phyloP scores from a whole-genome alignment of 768 basidiomycete species.

The Dentipellis sp. region DNA sequence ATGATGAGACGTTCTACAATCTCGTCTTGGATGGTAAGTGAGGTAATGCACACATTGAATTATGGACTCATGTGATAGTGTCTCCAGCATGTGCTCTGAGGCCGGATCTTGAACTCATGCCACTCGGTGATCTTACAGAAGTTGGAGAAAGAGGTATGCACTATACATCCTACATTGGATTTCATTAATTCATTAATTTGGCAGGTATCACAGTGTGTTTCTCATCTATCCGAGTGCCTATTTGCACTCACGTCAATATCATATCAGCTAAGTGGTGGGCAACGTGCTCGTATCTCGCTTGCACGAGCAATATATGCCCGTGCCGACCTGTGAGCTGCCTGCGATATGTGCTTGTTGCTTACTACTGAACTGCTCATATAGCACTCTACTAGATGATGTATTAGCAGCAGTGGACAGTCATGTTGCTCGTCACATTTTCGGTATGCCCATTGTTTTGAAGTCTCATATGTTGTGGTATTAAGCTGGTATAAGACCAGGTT shows the following conservation, averaged over 20 bases:
- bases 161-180: not conserved
- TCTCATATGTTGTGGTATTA: not conserved
- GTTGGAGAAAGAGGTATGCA: constrained; percentile 73
- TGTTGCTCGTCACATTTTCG: constrained; percentile 80
- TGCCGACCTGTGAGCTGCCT: constrained; percentile 63
- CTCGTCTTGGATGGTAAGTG: constrained; percentile 64
- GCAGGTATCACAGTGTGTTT: constrained; percentile 46
- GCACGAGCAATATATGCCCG: constrained; percentile 89
- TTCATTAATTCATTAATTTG: constrained; percentile 15
- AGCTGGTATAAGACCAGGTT: constrained; percentile 53
- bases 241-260: not conserved
- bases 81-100: constrained; percentile 70
- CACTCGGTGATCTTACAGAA: constrained; percentile 76
- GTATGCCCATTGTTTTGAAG: constrained; percentile 25
- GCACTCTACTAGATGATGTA: constrained; percentile 82
- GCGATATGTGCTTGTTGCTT: not conserved
- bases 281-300: constrained; percentile 73
- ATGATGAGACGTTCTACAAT: constrained; percentile 78
- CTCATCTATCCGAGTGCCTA: not conserved
- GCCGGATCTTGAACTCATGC: constrained; percentile 70
- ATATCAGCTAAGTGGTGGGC: constrained; percentile 66
- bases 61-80: not conserved
- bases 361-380: constrained; percentile 17
- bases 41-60: not conserved
- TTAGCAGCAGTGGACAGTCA: constrained; percentile 83